Evolutionary conservation across 805 yeast genomes (phyloP), one percentile per base, ranked within the genome.

Genomic region (Saccharomycopsis capsularis): DNA sequence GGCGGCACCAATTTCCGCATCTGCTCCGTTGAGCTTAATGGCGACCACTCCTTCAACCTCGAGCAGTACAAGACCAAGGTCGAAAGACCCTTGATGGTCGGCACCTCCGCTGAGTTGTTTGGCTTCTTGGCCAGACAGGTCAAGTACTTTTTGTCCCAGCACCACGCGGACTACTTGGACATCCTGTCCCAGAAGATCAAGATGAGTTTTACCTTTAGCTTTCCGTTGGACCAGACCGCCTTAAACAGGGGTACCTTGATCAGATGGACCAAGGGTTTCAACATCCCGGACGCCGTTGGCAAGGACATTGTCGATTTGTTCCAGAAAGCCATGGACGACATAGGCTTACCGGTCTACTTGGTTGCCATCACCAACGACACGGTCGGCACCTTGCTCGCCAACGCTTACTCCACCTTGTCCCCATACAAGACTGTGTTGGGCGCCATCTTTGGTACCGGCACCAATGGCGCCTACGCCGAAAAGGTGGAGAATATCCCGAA

Each of bases 1-100:
- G 99, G 99, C 54, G 98, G 98, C 44, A 90, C 98, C 50, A 90
- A 93, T 65, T 88, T 91, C 68, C 75, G 99, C 60, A 96, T 93
- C 23, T 89, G 97, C 63, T 88, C 96, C 1, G 90, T 91, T 27
- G 64, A 73, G 34, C 73, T 91, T 58, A 70, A 74, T 44, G 95
- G 95, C 46, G 81, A 81, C 60, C 87, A 85, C 56, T 81, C 91
- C n/a, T 89, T 82, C 64, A 71, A 75, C 22, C 67, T 90, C 52
- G 77, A 78, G 56, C 96, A 91, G 63, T 68, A 79, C 44, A 90
- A 91, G 66, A 74, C 74, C 54, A 82, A 82, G 50, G 85, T 93
- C 40, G 96, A 97, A 2, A 72, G 74, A 23, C 89, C 82, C 44
- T 69, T 85, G 56, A 79, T 88, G 83, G 68, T 67, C 15, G 82